Conservation (phyloP, 2,329 filamentous ascomycete species). For the Aspergillus chevalieri region DNA sequence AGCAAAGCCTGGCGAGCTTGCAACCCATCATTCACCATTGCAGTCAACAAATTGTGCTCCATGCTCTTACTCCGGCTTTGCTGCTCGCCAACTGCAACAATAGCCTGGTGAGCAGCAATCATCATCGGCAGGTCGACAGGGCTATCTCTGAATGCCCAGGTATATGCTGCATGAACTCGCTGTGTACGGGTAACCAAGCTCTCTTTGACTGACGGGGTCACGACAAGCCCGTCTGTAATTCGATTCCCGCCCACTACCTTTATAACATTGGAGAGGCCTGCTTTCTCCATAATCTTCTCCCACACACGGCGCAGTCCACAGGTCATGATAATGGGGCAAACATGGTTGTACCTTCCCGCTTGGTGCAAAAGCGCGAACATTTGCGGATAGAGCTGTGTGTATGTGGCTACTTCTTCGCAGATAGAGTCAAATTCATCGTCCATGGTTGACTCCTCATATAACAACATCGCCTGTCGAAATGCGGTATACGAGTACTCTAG, state of each 20-base stretch:
- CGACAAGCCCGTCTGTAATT: conserved; percentile 43
- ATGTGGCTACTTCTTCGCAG: conserved; percentile 42
- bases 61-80: conserved; percentile 46
- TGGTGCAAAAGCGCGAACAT: conserved; percentile 41
- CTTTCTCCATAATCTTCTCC: conserved; percentile 47
- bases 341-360: conserved; percentile 25
- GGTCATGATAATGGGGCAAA: conserved; percentile 49
- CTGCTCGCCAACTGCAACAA: conserved; percentile 51
- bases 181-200: conserved; percentile 41
- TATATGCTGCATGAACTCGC: conserved; percentile 27
- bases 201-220: conserved; percentile 49
- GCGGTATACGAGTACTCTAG: conserved; percentile 49
- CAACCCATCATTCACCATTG: conserved; percentile 39
- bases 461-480: conserved; percentile 49
- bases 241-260: conserved; percentile 50
- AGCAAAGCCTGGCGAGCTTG: conserved; percentile 44
- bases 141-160: conserved; percentile 59
- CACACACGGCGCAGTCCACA: conserved; percentile 51
- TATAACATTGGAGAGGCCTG: conserved; percentile 38
- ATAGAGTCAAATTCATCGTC: conserved; percentile 38
- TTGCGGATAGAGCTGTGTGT: conserved; percentile 43
- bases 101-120: conserved; percentile 44
- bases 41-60: conserved; percentile 40
- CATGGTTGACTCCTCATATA: conserved; percentile 45
- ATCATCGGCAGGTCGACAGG: conserved; percentile 55